These are phyloP conservation scores for Agapanthus africanus DNA, from an alignment of 106 monocot species.

Conservation along the genomic window DNA sequence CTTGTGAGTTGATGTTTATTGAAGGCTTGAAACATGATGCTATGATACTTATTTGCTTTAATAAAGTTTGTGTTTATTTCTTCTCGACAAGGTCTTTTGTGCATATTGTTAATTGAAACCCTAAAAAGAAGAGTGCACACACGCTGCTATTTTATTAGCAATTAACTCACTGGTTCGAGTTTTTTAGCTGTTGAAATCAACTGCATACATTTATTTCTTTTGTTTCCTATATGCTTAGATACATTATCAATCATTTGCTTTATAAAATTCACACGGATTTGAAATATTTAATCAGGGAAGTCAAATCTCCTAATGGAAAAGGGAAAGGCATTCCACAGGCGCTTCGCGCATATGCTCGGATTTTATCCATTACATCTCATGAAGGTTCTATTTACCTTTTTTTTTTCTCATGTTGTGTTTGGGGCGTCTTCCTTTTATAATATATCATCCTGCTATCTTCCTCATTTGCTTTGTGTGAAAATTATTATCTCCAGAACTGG, in stretches of 20 bases:
- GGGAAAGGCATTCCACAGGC: constrained; percentile 74
- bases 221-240: too few species aligned
- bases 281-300: constrained; percentile 45
- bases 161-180: neutral
- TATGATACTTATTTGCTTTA: too few species aligned
- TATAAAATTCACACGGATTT: neutral
- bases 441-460: neutral
- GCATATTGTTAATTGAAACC: neutral
- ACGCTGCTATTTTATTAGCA: neutral
- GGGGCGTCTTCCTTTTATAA: neutral
- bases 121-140: neutral
- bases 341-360: constrained; percentile 69
- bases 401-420: neutral
- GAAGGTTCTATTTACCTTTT: constrained; percentile 39
- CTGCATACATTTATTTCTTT: neutral
- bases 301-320: constrained; percentile 41
- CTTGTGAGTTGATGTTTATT: too few species aligned
- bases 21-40: too few species aligned
- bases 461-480: neutral
- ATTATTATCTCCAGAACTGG: constrained; percentile 38
- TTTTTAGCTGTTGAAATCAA: neutral
- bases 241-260: neutral
- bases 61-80: too few species aligned
- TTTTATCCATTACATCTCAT: constrained; percentile 53
- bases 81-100: neutral